phyloP scores from a whole-genome alignment of 495 filamentous ascomycete species.

The Aspergillus conjunctus region DNA sequence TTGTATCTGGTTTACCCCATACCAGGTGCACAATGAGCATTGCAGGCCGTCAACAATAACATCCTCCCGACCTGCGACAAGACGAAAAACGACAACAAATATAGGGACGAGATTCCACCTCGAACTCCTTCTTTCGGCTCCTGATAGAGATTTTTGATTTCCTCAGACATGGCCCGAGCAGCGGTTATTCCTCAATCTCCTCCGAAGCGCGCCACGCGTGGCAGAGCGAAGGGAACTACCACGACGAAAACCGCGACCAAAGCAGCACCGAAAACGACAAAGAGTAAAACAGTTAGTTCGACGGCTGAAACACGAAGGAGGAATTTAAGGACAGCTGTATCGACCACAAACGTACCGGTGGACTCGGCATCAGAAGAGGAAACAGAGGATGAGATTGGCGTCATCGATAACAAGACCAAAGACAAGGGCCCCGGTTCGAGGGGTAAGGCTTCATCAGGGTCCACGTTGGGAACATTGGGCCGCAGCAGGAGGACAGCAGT shows the following conservation, averaged over 20 bases:
- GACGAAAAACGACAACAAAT: neutral
- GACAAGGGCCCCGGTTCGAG: conserved; percentile 21
- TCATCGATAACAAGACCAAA: conserved; percentile 30
- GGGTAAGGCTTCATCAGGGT: conserved; percentile 22
- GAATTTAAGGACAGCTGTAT: conserved; percentile 5
- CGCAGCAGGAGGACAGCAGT: conserved; percentile 28
- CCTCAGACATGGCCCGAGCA: conserved; percentile 41
- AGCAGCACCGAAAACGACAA: conserved; percentile 26
- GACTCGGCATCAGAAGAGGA: conserved; percentile 35
- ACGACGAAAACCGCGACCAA: conserved; percentile 26
- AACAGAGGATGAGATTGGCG: conserved; percentile 46
- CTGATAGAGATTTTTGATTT: conserved; percentile 4
- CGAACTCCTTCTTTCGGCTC: neutral
- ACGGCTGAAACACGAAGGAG: conserved; percentile 22
- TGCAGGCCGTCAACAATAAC: conserved; percentile 1
- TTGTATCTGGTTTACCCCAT: neutral
- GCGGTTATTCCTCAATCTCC: conserved; percentile 43
- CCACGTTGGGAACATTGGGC: conserved; percentile 18
- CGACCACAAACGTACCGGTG: conserved; percentile 4
- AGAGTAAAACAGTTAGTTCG: conserved; percentile 21
- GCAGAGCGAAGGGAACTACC: conserved; percentile 28
- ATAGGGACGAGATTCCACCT: neutral
- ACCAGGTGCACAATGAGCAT: conserved; percentile 18
- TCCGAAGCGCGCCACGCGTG: conserved; percentile 38
- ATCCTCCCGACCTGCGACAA: neutral